These are phyloP conservation scores for Taphrina sp. DNA, from an alignment of 1,139 yeast species.

Conservation along the genomic window DNA sequence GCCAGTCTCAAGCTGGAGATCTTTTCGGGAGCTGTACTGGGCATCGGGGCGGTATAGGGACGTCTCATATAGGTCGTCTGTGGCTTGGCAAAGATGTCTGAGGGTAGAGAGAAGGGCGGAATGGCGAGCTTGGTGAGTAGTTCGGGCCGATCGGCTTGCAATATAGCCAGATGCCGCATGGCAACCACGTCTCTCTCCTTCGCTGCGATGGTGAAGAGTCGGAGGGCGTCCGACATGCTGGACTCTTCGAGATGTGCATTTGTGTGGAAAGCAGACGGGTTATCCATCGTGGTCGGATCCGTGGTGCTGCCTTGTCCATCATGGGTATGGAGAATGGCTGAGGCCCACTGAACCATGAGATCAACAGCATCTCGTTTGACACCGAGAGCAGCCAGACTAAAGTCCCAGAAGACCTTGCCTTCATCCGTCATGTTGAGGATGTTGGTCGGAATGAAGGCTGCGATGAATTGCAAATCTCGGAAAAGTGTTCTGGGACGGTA, in stretches of 20 bases:
- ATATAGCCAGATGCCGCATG: constrained; percentile 21
- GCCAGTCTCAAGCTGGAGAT: too few species aligned
- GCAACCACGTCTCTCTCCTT: constrained; percentile 14
- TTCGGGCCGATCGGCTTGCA: neutral
- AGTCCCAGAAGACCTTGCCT: constrained; percentile 32
- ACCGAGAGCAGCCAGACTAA: constrained; percentile 20
- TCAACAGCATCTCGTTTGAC: constrained; percentile 22
- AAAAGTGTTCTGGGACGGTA: constrained; percentile 25
- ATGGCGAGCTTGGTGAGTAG: neutral
- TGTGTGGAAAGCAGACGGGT: neutral
- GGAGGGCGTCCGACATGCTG: constrained; percentile 2
- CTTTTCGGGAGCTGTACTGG: too few species aligned
- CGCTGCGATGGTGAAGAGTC: constrained; percentile 13
- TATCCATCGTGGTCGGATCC: neutral
- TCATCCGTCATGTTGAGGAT: constrained; percentile 31
- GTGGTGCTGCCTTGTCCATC: neutral
- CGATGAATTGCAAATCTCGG: constrained; percentile 28
- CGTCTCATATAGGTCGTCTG: too few species aligned
- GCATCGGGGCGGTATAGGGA: too few species aligned
- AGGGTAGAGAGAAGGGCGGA: constrained; percentile 21
- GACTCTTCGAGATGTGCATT: neutral
- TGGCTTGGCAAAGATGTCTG: neutral
- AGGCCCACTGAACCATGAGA: neutral
- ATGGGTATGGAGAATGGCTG: neutral
- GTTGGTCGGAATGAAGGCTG: constrained; percentile 17